These are phyloP conservation scores for Adansonia grandidieri DNA, from an alignment of 441 rosid species.

Conservation along the genomic window DNA sequence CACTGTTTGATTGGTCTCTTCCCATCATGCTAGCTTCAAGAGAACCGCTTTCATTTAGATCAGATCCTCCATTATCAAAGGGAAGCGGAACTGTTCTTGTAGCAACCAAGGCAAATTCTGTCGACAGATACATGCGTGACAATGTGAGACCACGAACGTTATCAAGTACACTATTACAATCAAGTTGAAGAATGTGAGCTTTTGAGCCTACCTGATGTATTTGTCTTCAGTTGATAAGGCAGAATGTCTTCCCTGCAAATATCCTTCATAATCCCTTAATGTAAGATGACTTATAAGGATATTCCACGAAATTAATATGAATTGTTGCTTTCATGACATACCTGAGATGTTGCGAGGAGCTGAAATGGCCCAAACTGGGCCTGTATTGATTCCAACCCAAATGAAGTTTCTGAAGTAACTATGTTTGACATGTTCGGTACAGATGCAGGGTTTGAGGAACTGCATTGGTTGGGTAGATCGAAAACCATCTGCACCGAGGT, in stretches of 20 bases:
- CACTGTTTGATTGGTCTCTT: constrained; percentile 30
- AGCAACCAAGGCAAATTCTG: constrained; percentile 36
- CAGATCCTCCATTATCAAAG: constrained; percentile 35
- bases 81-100: constrained; percentile 29
- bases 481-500: constrained; percentile 32
- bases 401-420: constrained; percentile 45
- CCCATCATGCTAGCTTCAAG: constrained; percentile 32
- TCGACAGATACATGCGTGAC: neutral
- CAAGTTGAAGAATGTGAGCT: constrained; percentile 18
- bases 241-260: constrained; percentile 48
- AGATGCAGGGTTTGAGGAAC: constrained; percentile 40
- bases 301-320: neutral
- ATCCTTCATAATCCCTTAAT: constrained; percentile 46
- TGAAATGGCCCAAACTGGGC: constrained; percentile 56
- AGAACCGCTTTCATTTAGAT: constrained; percentile 31
- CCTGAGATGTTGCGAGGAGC: constrained; percentile 46
- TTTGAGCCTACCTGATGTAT: constrained; percentile 41
- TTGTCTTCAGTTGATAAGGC: constrained; percentile 31
- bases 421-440: constrained; percentile 40
- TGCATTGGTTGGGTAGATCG: constrained; percentile 43
- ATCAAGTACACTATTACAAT: neutral
- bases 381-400: constrained; percentile 55
- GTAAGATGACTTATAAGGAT: constrained; percentile 27
- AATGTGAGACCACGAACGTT: neutral
- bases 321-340: constrained; percentile 21